Percentiles rank a stretch among this genome's conserved stretches.
Conservation (phyloP, 768 basidiomycete genomes). For the Cystoderma amianthinum region DNA sequence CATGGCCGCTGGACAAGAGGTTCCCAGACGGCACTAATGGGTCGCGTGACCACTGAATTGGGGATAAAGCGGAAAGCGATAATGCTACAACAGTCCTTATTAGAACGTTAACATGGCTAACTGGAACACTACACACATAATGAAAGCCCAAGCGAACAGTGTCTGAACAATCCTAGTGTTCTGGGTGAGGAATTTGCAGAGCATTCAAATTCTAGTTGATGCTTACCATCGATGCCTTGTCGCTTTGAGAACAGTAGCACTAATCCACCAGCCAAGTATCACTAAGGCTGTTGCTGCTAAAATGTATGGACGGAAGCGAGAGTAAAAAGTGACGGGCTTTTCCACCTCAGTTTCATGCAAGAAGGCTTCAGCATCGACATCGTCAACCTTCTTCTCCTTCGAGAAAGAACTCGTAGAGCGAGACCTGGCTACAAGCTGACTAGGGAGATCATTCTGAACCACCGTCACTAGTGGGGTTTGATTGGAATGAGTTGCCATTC, state of each 20-base stretch:
- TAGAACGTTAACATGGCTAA: neutral
- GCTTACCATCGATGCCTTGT: constrained; percentile 73
- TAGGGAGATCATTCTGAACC: constrained; percentile 1
- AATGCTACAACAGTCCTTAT: constrained; percentile 33
- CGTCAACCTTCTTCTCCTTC: constrained; percentile 8
- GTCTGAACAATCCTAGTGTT: constrained; percentile 68
- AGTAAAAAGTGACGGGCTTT: constrained; percentile 10
- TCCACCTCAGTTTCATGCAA: constrained; percentile 14
- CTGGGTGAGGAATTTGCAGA: constrained; percentile 4
- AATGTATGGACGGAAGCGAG: constrained; percentile 32
- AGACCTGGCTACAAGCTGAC: neutral
- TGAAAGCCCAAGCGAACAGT: constrained; percentile 77
- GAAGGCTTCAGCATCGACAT: constrained; percentile 15
- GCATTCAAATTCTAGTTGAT: constrained; percentile 6
- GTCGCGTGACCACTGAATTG: constrained; percentile 58
- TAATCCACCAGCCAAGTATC: constrained; percentile 86
- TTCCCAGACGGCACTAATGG: constrained; percentile 67
- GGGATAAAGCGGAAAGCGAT: constrained; percentile 86
- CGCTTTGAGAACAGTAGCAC: constrained; percentile 55
- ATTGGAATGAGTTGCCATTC: neutral
- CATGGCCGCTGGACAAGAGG: constrained; percentile 63
- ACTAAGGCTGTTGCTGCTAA: constrained; percentile 46
- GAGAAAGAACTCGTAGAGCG: constrained; percentile 1
- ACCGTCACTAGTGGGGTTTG: neutral
- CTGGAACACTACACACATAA: constrained; percentile 40